These are phyloP conservation scores for Candida cerambycidarum DNA, from an alignment of 805 yeast genomes.

Conservation along the genomic window DNA sequence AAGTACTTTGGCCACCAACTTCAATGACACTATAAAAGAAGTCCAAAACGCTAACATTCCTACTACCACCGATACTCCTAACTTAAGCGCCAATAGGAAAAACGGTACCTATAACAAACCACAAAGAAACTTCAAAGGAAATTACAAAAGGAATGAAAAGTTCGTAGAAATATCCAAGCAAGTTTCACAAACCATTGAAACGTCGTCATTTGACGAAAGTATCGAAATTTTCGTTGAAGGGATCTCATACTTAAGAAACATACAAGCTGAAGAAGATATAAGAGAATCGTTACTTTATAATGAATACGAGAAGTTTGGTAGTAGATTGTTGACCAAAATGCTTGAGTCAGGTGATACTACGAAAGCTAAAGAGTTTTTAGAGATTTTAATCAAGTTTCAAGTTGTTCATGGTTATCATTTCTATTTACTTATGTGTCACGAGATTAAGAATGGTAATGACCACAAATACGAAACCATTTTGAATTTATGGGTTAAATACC, in stretches of 20 bases:
- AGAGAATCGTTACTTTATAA: slow-evolving; percentile 23
- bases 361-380: slow-evolving; percentile 21
- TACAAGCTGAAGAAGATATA: slow-evolving; percentile 35
- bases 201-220: slow-evolving; percentile 26
- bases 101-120: background rate
- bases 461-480: slow-evolving; percentile 25
- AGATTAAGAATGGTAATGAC: slow-evolving; percentile 17
- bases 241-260: slow-evolving; percentile 35
- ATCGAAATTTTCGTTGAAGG: slow-evolving; percentile 43
- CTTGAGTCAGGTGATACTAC: slow-evolving; percentile 10
- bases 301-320: slow-evolving; percentile 29
- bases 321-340: slow-evolving; percentile 11
- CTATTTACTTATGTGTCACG: slow-evolving; percentile 19
- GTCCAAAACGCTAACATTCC: background rate
- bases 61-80: background rate
- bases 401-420: slow-evolving; percentile 38
- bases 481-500: slow-evolving; percentile 32
- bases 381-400: slow-evolving; percentile 26
- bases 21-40: background rate
- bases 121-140: background rate
- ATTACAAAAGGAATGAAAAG: slow-evolving; percentile 3
- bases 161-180: slow-evolving; percentile 33
- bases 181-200: slow-evolving; percentile 24
- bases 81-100: background rate
- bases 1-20: background rate